A percentile compares a stretch with the other conserved stretches of the same genome.
phyloP scores from a whole-genome alignment of 2,329 filamentous ascomycete genomes.

The Ophiosphaerella narmari region DNA sequence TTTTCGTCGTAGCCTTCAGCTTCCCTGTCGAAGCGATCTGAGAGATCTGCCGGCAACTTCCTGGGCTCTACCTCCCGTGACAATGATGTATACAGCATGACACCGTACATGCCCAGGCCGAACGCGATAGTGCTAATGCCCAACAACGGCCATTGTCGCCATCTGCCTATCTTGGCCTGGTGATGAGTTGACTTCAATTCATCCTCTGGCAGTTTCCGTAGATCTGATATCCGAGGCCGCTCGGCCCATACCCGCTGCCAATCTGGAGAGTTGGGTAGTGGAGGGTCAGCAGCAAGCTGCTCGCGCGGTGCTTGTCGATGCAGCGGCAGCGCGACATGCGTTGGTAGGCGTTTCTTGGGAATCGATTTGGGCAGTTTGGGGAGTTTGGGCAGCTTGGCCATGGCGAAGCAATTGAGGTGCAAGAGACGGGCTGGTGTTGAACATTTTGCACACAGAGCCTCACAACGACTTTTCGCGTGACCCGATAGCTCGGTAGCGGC shows the following conservation, averaged over 20 bases:
- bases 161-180: slow-evolving; percentile 32
- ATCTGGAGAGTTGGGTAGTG: slow-evolving; percentile 17
- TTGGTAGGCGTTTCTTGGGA: slow-evolving; percentile 26
- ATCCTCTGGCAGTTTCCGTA: slow-evolving; percentile 34
- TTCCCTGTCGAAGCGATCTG: slow-evolving; percentile 51
- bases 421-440: slow-evolving; percentile 5
- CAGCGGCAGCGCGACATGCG: slow-evolving; percentile 20
- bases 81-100: slow-evolving; percentile 43
- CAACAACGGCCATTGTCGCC: slow-evolving; percentile 40
- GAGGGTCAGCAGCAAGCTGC: slow-evolving; percentile 13
- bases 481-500: slow-evolving; percentile 13
- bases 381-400: slow-evolving; percentile 41
- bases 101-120: slow-evolving; percentile 48
- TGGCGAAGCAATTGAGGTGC: slow-evolving; percentile 15
- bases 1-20: slow-evolving; percentile 55
- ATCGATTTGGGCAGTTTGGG: slow-evolving; percentile 30
- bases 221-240: slow-evolving; percentile 28
- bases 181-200: slow-evolving; percentile 31
- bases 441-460: slow-evolving; percentile 6
- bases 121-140: slow-evolving; percentile 43
- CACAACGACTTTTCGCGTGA: slow-evolving; percentile 20
- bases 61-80: slow-evolving; percentile 27
- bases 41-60: slow-evolving; percentile 47
- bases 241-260: slow-evolving; percentile 30
- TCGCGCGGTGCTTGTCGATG: slow-evolving; percentile 19